Percentiles rank a stretch among this genome's conserved stretches.
Evolutionary conservation across 495 filamentous ascomycete genomes (phyloP).

Genomic region (Aspergillus incahuasiensis): DNA sequence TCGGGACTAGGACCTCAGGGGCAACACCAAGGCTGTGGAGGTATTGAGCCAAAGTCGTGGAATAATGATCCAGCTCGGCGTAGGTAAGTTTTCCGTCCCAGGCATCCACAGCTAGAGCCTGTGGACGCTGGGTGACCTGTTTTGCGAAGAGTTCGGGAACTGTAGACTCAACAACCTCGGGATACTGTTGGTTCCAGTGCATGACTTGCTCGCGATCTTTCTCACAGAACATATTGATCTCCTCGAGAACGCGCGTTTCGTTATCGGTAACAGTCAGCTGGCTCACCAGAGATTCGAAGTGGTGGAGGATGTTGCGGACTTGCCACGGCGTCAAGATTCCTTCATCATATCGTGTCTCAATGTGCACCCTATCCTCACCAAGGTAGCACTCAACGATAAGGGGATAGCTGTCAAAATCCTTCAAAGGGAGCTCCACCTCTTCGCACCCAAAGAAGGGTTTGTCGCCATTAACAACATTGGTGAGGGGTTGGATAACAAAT

Average conservation of each 20-base stretch:
- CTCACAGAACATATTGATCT: neutral
- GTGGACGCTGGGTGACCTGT: constrained; percentile 12
- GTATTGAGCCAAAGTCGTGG: constrained; percentile 26
- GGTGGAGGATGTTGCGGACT: neutral
- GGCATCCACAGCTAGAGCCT: constrained; percentile 25
- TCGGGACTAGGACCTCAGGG: constrained; percentile 31
- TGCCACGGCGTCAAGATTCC: no score
- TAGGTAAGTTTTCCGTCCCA: constrained; percentile 54
- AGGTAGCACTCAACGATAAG: no score
- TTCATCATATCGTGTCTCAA: no score
- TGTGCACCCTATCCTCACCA: no score
- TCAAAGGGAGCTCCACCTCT: no score
- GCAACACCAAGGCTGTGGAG: constrained; percentile 20
- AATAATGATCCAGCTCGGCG: constrained; percentile 36
- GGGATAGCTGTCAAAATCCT: no score
- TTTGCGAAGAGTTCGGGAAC: neutral
- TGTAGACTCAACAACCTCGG: neutral
- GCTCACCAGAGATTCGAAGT: neutral
- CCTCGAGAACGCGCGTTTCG: neutral
- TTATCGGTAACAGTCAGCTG: neutral
- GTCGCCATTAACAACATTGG: no score
- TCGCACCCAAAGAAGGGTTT: no score
- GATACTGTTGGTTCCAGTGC: no score
- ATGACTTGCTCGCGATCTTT: neutral
- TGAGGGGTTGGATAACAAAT: neutral